These are phyloP conservation scores for Mollisia scopiformis DNA, from an alignment of 2,329 filamentous ascomycete species.

Conservation along the genomic window DNA sequence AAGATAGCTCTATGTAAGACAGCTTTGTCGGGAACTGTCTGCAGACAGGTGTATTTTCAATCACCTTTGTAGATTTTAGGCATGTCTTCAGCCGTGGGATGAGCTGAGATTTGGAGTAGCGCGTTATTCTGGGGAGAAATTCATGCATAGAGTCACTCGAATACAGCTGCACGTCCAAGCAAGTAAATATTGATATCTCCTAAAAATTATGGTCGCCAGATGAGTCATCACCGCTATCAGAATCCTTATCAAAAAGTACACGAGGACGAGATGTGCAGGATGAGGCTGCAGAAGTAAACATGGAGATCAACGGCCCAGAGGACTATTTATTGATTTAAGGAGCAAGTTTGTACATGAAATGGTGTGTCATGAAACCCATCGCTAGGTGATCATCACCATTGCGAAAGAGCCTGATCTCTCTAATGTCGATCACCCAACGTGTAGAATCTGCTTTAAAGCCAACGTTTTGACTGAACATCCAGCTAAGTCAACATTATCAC, in stretches of 20 bases:
- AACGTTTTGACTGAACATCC: constrained; percentile 19
- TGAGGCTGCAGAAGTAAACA: too few relatives aligned
- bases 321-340: background rate
- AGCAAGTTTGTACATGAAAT: background rate
- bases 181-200: background rate
- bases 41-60: background rate
- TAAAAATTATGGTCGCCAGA: background rate
- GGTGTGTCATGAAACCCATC: background rate
- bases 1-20: too few relatives aligned
- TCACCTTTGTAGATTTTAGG: background rate
- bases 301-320: background rate
- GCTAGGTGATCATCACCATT: constrained; percentile 7
- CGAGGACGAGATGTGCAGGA: too few relatives aligned
- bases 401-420: constrained; percentile 12
- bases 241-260: too few relatives aligned
- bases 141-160: background rate
- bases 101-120: background rate
- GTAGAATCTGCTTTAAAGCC: constrained; percentile 16
- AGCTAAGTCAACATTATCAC: constrained; percentile 28
- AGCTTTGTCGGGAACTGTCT: too few relatives aligned
- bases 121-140: background rate
- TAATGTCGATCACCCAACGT: constrained; percentile 11
- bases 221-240: too few relatives aligned
- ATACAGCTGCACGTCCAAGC: background rate
- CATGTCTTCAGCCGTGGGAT: background rate